These are phyloP conservation scores for Alternaria novae-zelandiae DNA, from an alignment of 2,329 filamentous ascomycete genomes.

Conservation along the genomic window DNA sequence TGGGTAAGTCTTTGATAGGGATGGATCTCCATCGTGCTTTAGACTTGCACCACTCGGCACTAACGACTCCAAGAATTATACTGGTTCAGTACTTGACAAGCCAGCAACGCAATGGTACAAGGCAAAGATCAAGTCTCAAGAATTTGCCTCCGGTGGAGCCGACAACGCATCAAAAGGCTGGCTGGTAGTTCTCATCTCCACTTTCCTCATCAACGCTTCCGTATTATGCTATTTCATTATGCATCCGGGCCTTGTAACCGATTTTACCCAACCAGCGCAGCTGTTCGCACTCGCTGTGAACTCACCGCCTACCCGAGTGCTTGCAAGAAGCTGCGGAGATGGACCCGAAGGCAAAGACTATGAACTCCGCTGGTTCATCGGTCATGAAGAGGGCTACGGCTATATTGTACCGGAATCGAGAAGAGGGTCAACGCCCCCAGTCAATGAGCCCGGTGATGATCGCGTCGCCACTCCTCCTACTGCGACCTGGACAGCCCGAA, in stretches of 20 bases:
- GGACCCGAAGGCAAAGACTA: not conserved
- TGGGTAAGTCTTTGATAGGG: too few species aligned
- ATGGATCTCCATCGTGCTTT: too few species aligned
- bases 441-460: rapidly evolving
- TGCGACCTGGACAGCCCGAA: too few species aligned
- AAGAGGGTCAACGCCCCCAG: not conserved
- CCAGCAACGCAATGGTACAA: conserved; percentile 64
- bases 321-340: not conserved
- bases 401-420: not conserved
- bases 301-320: not conserved
- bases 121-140: conserved; percentile 66
- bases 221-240: not conserved
- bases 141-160: conserved; percentile 72
- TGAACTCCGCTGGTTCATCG: not conserved
- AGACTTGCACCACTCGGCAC: too few species aligned
- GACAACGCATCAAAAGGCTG: conserved; percentile 69
- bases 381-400: not conserved
- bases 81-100: not conserved
- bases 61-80: not conserved
- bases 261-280: not conserved
- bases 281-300: not conserved
- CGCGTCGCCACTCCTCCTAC: not conserved
- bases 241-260: not conserved
- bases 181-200: conserved; percentile 67
- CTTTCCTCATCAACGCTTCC: conserved; percentile 66